phyloP scores from a whole-genome alignment of 108 stramenopile species.

The Fistulifera pelliculosa region DNA sequence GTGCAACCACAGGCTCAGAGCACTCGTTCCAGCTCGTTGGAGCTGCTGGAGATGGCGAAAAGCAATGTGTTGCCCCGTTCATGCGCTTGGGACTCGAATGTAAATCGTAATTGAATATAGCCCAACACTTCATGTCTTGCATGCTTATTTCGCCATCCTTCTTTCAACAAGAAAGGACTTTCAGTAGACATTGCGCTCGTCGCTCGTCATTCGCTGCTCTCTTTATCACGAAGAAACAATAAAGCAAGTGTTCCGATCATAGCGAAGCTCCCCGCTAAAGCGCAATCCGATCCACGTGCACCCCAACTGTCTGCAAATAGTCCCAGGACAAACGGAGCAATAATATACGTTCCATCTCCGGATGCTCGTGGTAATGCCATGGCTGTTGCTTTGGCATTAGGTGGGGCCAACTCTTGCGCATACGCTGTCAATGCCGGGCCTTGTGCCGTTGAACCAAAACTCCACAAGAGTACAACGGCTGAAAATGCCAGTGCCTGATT shows the following conservation, averaged over 20 bases:
- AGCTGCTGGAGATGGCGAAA: no score
- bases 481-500: conserved; percentile 21
- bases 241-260: conserved; percentile 18
- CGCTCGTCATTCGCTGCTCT: no score
- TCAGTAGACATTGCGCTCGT: no score
- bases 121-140: no score
- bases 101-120: no score
- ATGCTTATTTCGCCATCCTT: no score
- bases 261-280: conserved; percentile 19
- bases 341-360: conserved; percentile 69
- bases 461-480: conserved; percentile 45
- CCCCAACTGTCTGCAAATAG: conserved; percentile 6
- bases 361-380: conserved; percentile 56
- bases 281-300: conserved; percentile 23
- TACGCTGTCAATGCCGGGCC: conserved; percentile 52
- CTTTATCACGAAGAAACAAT: not conserved
- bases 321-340: conserved; percentile 60
- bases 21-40: no score
- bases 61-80: no score
- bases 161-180: no score
- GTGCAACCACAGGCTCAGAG: no score
- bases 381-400: conserved; percentile 42
- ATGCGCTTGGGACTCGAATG: no score
- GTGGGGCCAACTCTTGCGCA: conserved; percentile 52
- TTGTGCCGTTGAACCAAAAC: conserved; percentile 50